Percentiles rank a stretch among this genome's conserved stretches.
Conservation (phyloP, 441 rosid species). For the Hura crepitans region DNA sequence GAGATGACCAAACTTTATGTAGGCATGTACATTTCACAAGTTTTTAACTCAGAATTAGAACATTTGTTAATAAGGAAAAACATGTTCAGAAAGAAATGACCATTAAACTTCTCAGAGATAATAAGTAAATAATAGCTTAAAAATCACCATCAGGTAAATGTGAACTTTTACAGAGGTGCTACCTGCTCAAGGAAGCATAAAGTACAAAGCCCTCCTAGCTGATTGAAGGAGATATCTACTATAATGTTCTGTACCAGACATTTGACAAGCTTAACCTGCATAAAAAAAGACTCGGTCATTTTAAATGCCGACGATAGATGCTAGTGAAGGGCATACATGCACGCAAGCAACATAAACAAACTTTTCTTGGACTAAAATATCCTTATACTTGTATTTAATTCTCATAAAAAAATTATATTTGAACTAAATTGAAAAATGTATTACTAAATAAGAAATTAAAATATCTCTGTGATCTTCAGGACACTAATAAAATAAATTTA, state of each 20-base stretch:
- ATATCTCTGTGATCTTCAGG: no score
- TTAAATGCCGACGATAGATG: not conserved
- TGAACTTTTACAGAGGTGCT: slow-evolving; percentile 13
- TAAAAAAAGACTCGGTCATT: slow-evolving; percentile 14
- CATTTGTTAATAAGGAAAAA: not conserved
- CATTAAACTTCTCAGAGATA: not conserved
- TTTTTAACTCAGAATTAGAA: no score
- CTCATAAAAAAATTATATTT: no score
- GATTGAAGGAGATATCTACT: slow-evolving; percentile 91
- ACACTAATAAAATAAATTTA: no score
- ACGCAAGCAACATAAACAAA: no score
- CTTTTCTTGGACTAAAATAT: no score
- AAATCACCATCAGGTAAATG: not conserved
- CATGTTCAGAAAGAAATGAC: not conserved
- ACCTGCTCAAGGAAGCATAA: slow-evolving; percentile 91
- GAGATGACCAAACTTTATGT: not conserved
- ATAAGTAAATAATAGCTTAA: not conserved
- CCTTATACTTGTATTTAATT: no score
- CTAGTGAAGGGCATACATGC: slow-evolving; percentile 4
- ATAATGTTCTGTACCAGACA: slow-evolving; percentile 81
- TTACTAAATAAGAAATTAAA: no score
- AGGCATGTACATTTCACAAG: not conserved
- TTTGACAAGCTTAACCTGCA: slow-evolving; percentile 92
- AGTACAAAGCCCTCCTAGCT: slow-evolving; percentile 82
- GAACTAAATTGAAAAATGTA: no score